A percentile compares a stretch with the other conserved stretches of the same genome.
These are phyloP conservation scores for Xylariaceae sp. DNA, from an alignment of 2,329 filamentous ascomycete genomes.

Conservation along the genomic window DNA sequence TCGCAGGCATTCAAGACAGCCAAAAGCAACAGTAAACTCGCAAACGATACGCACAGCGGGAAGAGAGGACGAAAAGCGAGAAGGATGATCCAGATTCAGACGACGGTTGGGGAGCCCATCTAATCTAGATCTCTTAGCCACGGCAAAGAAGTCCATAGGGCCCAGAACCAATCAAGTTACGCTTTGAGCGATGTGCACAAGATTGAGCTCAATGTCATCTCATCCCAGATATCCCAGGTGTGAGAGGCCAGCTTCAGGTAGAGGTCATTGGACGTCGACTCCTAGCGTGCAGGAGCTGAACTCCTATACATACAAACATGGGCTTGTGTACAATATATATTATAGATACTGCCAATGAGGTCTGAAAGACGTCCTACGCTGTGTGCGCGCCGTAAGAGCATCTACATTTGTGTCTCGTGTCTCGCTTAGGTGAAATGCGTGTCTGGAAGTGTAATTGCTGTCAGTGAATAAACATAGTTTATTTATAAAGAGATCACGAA, in stretches of 20 bases:
- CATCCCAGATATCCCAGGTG: constrained; percentile 15
- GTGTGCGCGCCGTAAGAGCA: no score
- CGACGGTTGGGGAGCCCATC: neutral
- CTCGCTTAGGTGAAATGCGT: no score
- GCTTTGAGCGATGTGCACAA: neutral
- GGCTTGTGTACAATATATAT: neutral
- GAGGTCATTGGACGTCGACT: constrained; percentile 18
- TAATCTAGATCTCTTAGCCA: neutral
- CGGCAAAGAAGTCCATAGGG: constrained; percentile 4
- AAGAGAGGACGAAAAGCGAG: neutral
- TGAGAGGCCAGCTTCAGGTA: neutral
- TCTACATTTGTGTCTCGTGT: no score
- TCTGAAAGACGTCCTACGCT: no score
- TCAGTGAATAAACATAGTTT: no score
- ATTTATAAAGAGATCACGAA: no score
- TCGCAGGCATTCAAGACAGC: neutral
- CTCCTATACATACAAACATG: constrained; percentile 14
- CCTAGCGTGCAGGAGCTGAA: constrained; percentile 29
- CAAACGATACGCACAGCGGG: neutral
- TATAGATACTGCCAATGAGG: neutral
- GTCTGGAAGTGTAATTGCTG: no score
- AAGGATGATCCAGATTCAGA: constrained; percentile 3
- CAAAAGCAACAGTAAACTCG: neutral
- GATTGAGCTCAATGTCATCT: constrained; percentile 5
- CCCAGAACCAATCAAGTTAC: constrained; percentile 18